A percentile compares a stretch with the other conserved stretches of the same genome.
These are phyloP conservation scores for Geotrichum citri-aurantii DNA, from an alignment of 1,139 yeast species.

Conservation along the genomic window DNA sequence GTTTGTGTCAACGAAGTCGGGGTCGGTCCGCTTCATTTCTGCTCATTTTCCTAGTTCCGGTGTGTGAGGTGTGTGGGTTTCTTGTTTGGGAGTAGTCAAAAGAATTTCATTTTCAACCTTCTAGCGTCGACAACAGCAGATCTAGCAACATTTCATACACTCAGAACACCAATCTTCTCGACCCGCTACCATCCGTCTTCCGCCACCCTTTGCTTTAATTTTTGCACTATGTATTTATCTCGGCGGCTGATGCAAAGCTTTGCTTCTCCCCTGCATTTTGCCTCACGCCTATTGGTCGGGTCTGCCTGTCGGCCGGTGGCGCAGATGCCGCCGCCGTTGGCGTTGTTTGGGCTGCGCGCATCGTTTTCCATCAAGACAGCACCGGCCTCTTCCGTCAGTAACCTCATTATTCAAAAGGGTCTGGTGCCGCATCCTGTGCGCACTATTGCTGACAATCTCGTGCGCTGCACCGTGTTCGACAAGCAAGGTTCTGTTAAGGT, in stretches of 20 bases:
- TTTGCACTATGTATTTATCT: background rate
- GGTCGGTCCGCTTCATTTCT: background rate
- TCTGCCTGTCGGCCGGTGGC: background rate
- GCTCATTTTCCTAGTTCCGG: background rate
- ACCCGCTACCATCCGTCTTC: no score
- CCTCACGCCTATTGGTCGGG: background rate
- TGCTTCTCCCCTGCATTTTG: background rate
- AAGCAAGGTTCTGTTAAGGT: conserved; percentile 62
- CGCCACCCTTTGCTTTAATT: background rate
- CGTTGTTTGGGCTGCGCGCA: background rate
- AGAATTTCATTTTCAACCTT: background rate
- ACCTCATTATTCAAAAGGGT: conserved; percentile 10
- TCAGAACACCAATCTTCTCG: no score
- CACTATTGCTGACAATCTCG: conserved; percentile 35
- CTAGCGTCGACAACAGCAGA: background rate
- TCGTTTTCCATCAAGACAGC: background rate
- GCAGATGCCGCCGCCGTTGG: background rate
- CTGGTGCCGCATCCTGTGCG: conserved; percentile 16
- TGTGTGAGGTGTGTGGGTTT: background rate
- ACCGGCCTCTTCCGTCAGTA: background rate
- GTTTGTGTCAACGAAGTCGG: background rate
- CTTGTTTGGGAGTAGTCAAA: background rate
- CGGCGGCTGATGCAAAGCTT: background rate
- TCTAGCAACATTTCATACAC: background rate
- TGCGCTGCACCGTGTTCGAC: conserved; percentile 75